Evolutionary conservation across 352 stramenopile genomes (phyloP).

Genomic region (Globisporangium solare): DNA sequence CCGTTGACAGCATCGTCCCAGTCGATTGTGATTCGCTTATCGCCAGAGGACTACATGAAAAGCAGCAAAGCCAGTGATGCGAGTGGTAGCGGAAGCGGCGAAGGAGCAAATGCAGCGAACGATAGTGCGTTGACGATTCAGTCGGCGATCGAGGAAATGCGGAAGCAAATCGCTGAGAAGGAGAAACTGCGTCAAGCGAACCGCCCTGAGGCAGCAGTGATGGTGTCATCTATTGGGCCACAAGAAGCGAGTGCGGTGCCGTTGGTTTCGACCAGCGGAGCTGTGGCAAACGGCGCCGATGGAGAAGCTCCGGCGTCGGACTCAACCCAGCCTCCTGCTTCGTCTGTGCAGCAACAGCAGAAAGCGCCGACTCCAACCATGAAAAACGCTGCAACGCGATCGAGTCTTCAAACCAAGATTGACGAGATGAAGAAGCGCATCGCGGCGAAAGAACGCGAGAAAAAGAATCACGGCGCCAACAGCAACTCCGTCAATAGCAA

Average conservation of each 20-base stretch:
- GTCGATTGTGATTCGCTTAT: slow-evolving; percentile 66
- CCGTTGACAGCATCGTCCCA: slow-evolving; percentile 64
- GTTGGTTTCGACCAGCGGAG: not conserved
- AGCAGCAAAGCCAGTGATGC: slow-evolving; percentile 16
- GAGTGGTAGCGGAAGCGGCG: not conserved
- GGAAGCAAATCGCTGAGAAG: slow-evolving; percentile 46
- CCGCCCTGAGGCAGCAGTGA: slow-evolving; percentile 7
- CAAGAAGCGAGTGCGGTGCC: not conserved
- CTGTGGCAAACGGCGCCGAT: not conserved
- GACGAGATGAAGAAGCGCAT: slow-evolving; percentile 28
- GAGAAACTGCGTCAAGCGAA: slow-evolving; percentile 30
- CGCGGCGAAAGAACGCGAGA: slow-evolving; percentile 23
- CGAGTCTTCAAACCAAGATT: slow-evolving; percentile 16
- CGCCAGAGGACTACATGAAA: slow-evolving; percentile 38
- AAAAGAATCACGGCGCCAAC: not conserved
- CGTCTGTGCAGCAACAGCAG: not conserved
- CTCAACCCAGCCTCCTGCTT: too few species aligned
- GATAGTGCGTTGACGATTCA: slow-evolving; percentile 14
- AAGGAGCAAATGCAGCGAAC: slow-evolving; percentile 5
- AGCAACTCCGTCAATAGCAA: not conserved
- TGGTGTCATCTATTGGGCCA: too few species aligned
- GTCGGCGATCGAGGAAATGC: slow-evolving; percentile 48
- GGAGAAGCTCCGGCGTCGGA: too few species aligned
- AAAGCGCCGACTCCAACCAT: not conserved
- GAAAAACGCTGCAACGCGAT: not conserved